Evolutionary conservation across 306 rosid species (phyloP), one percentile per base, ranked within the genome.

Genomic region (Alnus glutinosa): DNA sequence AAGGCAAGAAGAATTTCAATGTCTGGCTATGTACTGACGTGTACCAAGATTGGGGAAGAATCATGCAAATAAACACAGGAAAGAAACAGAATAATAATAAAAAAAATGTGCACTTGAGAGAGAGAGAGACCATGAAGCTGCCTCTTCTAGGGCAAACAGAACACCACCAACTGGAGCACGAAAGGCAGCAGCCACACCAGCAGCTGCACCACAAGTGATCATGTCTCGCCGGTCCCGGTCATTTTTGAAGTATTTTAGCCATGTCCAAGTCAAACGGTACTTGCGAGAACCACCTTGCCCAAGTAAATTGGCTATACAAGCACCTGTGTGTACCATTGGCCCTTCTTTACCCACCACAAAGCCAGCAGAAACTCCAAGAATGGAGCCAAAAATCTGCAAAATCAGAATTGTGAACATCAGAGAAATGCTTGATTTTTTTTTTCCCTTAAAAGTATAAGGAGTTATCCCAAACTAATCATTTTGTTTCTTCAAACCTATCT

Each of bases 151-250:
- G 67, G 97, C 94, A 82, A 94, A 94, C 73, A 94, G 98, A 75
- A 94, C 97, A 30, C 98, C 98, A 36, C 98, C 98, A 46, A 94
- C 97, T 37, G 98, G 97, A 55, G 97, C 95, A 71, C 98, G 94
- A 84, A 94, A 90, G 71, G 98, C 98, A 59, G 97, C 94, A 32
- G 98, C 98, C 63, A 94, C 98, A 59, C 98, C 98, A 73, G 97
- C 98, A 70, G 92, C 98, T 19, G 98, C 98, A 75, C 97, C 98
- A 81, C 95, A 91, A 75, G 98, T 92, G 78, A 94, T 94, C 92
- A 94, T 83, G 88, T 94, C 98, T 74, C 97, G 86, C 62, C 97
- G 88, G 85, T 94, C 98, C 71, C 97, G 77, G 76, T 94, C 97
- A 81, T 94, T 92, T 83, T 94, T 92, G 89, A 92, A 94, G 85